phyloP scores from a whole-genome alignment of 805 yeast species.

The Yarrowia sp. region DNA sequence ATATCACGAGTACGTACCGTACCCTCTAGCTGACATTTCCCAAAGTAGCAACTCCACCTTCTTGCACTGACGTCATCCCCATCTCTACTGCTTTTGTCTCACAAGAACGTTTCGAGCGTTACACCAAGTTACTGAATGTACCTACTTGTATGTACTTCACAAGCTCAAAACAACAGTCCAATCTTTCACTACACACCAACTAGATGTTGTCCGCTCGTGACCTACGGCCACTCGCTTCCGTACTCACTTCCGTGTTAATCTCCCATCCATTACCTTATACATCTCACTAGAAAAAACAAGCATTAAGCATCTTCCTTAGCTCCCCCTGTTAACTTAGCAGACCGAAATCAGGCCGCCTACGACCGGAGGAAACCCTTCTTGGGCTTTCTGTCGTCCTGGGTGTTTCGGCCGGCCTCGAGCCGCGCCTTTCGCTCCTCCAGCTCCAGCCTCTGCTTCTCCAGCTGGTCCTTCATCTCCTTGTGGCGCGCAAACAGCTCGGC shows the following conservation, averaged over 20 bases:
- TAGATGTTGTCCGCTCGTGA: too few species aligned
- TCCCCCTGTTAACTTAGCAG: constrained; percentile 2
- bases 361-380: constrained; percentile 37
- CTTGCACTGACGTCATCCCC: background rate
- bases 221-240: background rate
- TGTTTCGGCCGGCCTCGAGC: constrained; percentile 51
- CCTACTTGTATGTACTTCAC: too few species aligned
- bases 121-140: too few species aligned
- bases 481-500: constrained; percentile 95
- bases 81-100: constrained; percentile 1
- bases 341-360: background rate
- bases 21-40: too few species aligned
- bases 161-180: too few species aligned
- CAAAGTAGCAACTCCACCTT: too few species aligned
- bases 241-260: background rate
- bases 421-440: constrained; percentile 89
- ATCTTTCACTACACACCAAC: too few species aligned
- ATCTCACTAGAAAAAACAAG: constrained; percentile 22
- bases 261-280: constrained; percentile 20
- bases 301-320: constrained; percentile 23
- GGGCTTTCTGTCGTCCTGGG: constrained; percentile 37
- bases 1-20: too few species aligned
- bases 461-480: constrained; percentile 95
- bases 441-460: constrained; percentile 83
- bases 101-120: background rate